Evolutionary conservation across 176 grass and related monocot species (phyloP), one percentile per base, ranked within the genome.

Genomic region (Dactylis glomerata): DNA sequence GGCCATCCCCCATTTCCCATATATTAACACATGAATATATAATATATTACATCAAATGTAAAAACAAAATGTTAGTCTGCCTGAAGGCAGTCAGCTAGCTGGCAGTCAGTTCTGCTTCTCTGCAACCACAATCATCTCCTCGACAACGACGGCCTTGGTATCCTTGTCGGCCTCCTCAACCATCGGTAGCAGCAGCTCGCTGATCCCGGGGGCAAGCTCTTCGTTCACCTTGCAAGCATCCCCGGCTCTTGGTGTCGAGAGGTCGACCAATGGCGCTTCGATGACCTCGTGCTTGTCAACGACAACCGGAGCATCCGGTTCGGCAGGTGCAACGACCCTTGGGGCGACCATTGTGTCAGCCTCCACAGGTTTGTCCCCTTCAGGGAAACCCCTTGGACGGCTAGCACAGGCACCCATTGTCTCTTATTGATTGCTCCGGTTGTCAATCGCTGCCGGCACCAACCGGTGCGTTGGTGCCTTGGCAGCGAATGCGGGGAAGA

Each of bases 201-300:
- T 86, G 52, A 92, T 51, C 55, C 1, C 72, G 0, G 71, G 84
- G 22, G 16, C 71, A 81, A 85, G 33, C 74, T 92, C 87, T 56
- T 82, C 62, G 4, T 8, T 58, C 4, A 24, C 73, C 75, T 38
- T 76, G 26, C 8, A 73, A 19, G 46, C 33, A 6, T 76, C 73
- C 13, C 52, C 63, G 15, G 79, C 57, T 44, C 46, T 66, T 0
- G 75, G 45, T 10, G 72, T 51, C 17, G 72, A 75, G 72, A 31
- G 72, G 4, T 75, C 72, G 27, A 75, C 45, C 16, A 75, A 50
- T 75, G 72, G 72, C 3, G 72, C 72, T 32, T 75, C 45, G 16
- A 51, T 3, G 16, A 75, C 8, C 45, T 49, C 72, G 28, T 75
- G 27, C 46, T 75, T 75, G 46, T 75, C 72, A 27, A 33, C 72